Evolutionary conservation across 306 rosid species (phyloP).

Genomic region (Medicago arabica): DNA sequence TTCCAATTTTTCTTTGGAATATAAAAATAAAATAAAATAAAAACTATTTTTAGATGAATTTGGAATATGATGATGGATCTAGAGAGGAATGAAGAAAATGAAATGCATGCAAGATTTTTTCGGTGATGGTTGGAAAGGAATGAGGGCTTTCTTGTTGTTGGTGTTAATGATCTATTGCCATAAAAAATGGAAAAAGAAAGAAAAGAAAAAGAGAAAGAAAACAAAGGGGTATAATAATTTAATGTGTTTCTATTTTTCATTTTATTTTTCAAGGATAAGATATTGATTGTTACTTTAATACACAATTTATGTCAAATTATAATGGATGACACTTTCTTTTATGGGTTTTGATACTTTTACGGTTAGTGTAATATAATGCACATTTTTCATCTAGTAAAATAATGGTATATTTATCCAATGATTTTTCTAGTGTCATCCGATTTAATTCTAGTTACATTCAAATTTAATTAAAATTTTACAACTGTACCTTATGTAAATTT

Average conservation of each 20-base stretch:
- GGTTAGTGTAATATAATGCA: background rate
- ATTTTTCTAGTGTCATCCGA: no score
- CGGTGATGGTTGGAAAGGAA: background rate
- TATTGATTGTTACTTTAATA: slow-evolving; percentile 1
- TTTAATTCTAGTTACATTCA: no score
- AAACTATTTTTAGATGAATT: background rate
- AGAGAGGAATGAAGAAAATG: slow-evolving; percentile 24
- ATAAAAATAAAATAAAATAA: background rate
- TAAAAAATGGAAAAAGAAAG: slow-evolving; percentile 40
- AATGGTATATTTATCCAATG: no score
- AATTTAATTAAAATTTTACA: no score
- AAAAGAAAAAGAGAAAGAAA: background rate
- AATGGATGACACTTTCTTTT: background rate
- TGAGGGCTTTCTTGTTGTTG: slow-evolving; percentile 22
- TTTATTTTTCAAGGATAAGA: background rate
- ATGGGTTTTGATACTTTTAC: background rate
- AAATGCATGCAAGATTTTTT: slow-evolving; percentile 6
- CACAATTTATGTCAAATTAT: background rate
- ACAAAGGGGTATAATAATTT: background rate
- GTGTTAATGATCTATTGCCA: slow-evolving; percentile 44
- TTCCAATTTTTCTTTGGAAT: background rate
- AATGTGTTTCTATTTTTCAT: slow-evolving; percentile 17
- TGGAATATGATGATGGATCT: background rate
- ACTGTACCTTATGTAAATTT: no score
- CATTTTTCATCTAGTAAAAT: background rate